These are phyloP conservation scores for Arctium lappa DNA, from an alignment of 129 eudicot species.

Conservation along the genomic window DNA sequence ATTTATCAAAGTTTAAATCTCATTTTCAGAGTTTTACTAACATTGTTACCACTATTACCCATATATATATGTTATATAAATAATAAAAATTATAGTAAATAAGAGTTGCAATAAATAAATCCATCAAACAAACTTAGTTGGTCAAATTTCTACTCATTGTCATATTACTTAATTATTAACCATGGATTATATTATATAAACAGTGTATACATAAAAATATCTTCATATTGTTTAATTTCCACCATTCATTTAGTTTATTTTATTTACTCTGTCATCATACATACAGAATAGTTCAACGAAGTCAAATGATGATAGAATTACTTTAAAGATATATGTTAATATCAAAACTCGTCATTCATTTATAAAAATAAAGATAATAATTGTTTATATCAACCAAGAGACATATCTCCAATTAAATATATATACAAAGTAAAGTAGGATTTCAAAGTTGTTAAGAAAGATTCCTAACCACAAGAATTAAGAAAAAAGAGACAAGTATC, in stretches of 20 bases:
- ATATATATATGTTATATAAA: no score
- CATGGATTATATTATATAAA: background rate
- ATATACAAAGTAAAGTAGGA: background rate
- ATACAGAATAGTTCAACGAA: background rate
- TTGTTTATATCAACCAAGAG: background rate
- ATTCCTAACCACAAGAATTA: background rate
- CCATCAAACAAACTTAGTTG: background rate
- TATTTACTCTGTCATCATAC: background rate
- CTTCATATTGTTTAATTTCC: background rate
- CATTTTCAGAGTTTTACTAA: no score
- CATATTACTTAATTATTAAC: background rate
- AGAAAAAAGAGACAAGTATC: background rate
- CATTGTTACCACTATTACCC: no score
- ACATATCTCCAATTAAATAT: background rate
- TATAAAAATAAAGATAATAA: background rate
- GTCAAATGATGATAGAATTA: background rate
- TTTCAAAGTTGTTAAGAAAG: background rate
- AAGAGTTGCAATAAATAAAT: no score
- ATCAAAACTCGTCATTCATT: background rate
- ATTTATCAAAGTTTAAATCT: no score
- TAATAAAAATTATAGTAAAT: no score
- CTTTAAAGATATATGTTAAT: background rate
- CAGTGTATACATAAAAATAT: background rate
- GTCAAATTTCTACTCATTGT: background rate
- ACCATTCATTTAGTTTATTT: background rate